Evolutionary conservation across 352 stramenopile species (phyloP).

Genomic region (Pythium apleroticum): DNA sequence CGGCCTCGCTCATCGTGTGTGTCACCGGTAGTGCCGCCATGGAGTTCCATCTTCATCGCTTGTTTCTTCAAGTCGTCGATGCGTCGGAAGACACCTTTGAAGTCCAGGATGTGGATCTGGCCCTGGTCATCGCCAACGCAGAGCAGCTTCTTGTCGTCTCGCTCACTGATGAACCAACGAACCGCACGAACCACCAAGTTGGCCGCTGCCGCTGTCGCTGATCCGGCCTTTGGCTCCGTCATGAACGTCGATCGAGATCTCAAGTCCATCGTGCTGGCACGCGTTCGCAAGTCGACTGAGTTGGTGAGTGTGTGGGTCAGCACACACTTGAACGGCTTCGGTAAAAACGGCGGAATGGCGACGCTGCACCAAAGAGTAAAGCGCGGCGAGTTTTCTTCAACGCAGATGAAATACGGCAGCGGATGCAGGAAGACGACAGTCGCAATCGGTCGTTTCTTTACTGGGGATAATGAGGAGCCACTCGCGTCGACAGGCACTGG

Average conservation of each 20-base stretch:
- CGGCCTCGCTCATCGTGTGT: neutral
- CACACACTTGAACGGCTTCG: slow-evolving; percentile 24
- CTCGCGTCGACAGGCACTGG: neutral
- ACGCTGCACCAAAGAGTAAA: slow-evolving; percentile 46
- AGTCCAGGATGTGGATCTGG: slow-evolving; percentile 22
- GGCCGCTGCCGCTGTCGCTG: slow-evolving; percentile 1
- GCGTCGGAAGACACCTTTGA: slow-evolving; percentile 20
- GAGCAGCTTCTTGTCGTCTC: slow-evolving; percentile 29
- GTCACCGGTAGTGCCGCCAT: neutral
- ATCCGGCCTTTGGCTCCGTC: slow-evolving; percentile 23
- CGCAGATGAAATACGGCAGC: slow-evolving; percentile 41
- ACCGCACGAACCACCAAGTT: slow-evolving; percentile 19
- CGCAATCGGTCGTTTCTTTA: slow-evolving; percentile 14
- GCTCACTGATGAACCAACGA: slow-evolving; percentile 31
- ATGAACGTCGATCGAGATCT: slow-evolving; percentile 13
- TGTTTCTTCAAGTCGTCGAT: slow-evolving; percentile 25
- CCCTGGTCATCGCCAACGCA: slow-evolving; percentile 45
- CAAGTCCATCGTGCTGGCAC: slow-evolving; percentile 8
- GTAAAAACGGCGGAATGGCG: slow-evolving; percentile 29
- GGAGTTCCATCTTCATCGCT: neutral
- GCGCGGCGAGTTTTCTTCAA: slow-evolving; percentile 30
- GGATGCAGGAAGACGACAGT: slow-evolving; percentile 39
- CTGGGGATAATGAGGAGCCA: neutral
- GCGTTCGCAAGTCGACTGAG: slow-evolving; percentile 8
- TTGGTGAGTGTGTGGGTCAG: slow-evolving; percentile 22